Percentiles rank a stretch among this genome's conserved stretches.
Conservation (phyloP, 805 yeast species). For the Starmera caribaea region DNA sequence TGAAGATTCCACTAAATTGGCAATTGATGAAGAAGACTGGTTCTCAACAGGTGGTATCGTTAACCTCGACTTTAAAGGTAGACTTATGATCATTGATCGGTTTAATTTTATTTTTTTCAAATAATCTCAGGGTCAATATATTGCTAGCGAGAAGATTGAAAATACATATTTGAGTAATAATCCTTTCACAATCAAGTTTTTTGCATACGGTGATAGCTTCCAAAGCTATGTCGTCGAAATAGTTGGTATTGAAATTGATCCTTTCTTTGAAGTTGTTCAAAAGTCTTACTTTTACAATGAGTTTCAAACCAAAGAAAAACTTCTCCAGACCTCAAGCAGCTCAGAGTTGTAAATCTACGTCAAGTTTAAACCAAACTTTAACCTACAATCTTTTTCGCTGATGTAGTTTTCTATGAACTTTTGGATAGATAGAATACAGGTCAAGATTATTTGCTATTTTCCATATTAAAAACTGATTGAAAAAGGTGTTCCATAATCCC, state of each 20-base stretch:
- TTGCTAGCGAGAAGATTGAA: constrained; percentile 71
- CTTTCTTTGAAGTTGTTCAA: constrained; percentile 10
- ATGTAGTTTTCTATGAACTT: no score
- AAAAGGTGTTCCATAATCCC: no score
- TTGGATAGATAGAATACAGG: no score
- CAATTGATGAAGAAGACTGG: constrained; percentile 52
- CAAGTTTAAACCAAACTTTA: constrained; percentile 27
- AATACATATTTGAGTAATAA: constrained; percentile 46
- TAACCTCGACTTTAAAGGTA: constrained; percentile 38
- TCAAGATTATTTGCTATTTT: no score
- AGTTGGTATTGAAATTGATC: constrained; percentile 47
- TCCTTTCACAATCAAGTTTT: constrained; percentile 43
- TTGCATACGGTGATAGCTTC: constrained; percentile 55
- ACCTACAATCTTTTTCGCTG: no score
- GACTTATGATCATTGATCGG: constrained; percentile 56
- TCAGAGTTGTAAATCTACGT: constrained; percentile 25
- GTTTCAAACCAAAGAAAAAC: constrained; percentile 14
- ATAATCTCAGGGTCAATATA: constrained; percentile 55
- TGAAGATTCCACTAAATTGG: constrained; percentile 41
- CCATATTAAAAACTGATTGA: no score
- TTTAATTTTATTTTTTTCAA: constrained; percentile 78
- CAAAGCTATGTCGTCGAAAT: constrained; percentile 49
- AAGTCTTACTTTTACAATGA: constrained; percentile 3
- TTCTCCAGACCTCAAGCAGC: constrained; percentile 15
- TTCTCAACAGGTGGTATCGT: constrained; percentile 63